These are phyloP conservation scores for Neofusicoccum cordaticola DNA, from an alignment of 2,329 filamentous ascomycete species.

Conservation along the genomic window DNA sequence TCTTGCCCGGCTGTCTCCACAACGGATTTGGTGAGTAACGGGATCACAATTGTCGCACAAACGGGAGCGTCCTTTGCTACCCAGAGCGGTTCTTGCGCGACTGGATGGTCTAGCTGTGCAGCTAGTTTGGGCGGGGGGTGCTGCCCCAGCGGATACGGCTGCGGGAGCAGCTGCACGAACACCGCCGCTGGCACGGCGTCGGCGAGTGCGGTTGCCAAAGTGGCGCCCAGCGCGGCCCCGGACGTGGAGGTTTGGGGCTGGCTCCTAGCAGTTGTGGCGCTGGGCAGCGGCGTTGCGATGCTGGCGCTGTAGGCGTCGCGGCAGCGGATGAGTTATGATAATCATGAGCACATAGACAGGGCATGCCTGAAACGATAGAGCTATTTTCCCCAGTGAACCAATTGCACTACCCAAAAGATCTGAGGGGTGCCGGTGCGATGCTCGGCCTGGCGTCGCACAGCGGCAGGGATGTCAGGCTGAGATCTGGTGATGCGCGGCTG, in stretches of 20 bases:
- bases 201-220: slow-evolving; percentile 32
- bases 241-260: slow-evolving; percentile 29
- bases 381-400: neutral
- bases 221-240: slow-evolving; percentile 37
- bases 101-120: slow-evolving; percentile 74
- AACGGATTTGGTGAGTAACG: slow-evolving; percentile 62
- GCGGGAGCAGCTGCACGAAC: slow-evolving; percentile 51
- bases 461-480: slow-evolving; percentile 9
- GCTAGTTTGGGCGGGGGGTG: slow-evolving; percentile 70
- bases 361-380: neutral
- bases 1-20: slow-evolving; percentile 64
- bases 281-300: slow-evolving; percentile 38
- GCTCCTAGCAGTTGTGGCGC: slow-evolving; percentile 26
- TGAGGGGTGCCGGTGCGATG: neutral
- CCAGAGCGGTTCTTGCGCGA: slow-evolving; percentile 60
- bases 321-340: neutral
- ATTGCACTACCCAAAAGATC: neutral
- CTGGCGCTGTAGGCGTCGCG: slow-evolving; percentile 31
- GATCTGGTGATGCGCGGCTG: slow-evolving; percentile 11
- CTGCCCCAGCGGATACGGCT: slow-evolving; percentile 74
- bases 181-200: slow-evolving; percentile 30
- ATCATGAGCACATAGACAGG: slow-evolving; percentile 10
- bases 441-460: slow-evolving; percentile 11
- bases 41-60: slow-evolving; percentile 68
- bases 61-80: slow-evolving; percentile 45